Evolutionary conservation across 2,329 filamentous ascomycete species (phyloP).

Genomic region (Xylaria sp.): DNA sequence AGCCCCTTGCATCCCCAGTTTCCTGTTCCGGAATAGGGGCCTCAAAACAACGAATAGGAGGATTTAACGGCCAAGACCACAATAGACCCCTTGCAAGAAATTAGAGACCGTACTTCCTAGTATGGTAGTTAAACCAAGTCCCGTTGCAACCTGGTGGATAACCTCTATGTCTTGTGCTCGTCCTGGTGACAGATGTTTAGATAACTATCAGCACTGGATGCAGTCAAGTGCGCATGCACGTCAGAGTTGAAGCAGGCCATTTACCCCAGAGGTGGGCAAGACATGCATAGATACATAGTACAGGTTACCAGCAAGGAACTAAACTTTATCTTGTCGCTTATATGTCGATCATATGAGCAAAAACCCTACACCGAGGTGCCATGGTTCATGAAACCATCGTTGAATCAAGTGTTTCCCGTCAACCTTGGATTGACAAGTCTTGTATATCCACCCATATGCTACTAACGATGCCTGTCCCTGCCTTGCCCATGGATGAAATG

Average conservation of each 20-base stretch:
- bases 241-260: conserved; percentile 19
- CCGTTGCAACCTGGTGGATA: conserved; percentile 27
- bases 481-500: not conserved
- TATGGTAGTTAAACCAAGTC: conserved; percentile 24
- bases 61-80: conserved; percentile 25
- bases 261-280: conserved; percentile 17
- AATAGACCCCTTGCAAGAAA: conserved; percentile 31
- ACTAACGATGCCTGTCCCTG: conserved; percentile 4
- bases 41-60: conserved; percentile 40
- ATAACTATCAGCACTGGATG: conserved; percentile 24
- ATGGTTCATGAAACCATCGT: conserved; percentile 29
- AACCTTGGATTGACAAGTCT: conserved; percentile 15
- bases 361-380: conserved; percentile 15
- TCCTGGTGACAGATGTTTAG: conserved; percentile 30
- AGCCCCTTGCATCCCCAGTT: conserved; percentile 47
- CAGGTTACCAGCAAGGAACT: conserved; percentile 14
- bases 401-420: conserved; percentile 8
- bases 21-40: conserved; percentile 46
- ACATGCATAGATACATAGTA: not conserved
- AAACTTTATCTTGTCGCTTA: conserved; percentile 17
- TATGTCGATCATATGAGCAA: conserved; percentile 34
- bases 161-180: conserved; percentile 4
- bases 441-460: not conserved
- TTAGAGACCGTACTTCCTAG: conserved; percentile 15
- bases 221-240: conserved; percentile 35